Evolutionary conservation across 805 yeast genomes (phyloP), one percentile per base, ranked within the genome.

Genomic region (Candida ipomoeae): DNA sequence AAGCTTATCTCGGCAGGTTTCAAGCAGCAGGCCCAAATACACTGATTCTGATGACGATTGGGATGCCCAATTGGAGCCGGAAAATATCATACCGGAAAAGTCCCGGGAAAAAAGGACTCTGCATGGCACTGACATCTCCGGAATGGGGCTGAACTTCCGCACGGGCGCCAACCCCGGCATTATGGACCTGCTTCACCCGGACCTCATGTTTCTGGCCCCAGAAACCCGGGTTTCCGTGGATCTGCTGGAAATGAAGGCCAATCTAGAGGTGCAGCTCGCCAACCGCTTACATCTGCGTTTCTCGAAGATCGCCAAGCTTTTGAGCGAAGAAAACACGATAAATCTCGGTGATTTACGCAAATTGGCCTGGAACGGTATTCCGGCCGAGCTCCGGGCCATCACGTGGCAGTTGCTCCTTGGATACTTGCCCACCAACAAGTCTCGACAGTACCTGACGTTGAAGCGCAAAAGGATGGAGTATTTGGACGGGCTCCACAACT

Each of bases 351-450:
- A 84, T 46, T 73, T 94, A 48, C 78, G 89, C 54, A 83, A 86
- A 62, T 76, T 90, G 46, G 80, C 97, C 15, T 94, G 99, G 98
- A 87, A 91, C 60, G 99, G 99, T 1, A 81, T 94, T 5, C 98
- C 99, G 0, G 70, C 78, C 11, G 84, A 83, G 50, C 74, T 90
- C 50, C 75, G 98, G 51, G 87, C 97, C 0, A 69, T 85, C 38
- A 82, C 87, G 11, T 94, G 99, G 99, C 96, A 89, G 68, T 70
- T 91, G 15, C 67, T 94, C 44, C 75, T 92, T 46, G 98, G 98
- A 0, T 94, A 94, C 64, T 70, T 92, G 35, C 97, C 99, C 1
- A 81, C 94, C 1, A 94, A 90, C 63, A 79, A 84, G 23, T 81
- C 84, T 42, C 77, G 98, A 48, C 83, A 96, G 58, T 79, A 71